These are phyloP conservation scores for Kwoniella botswanensis DNA, from an alignment of 768 basidiomycete genomes.

Conservation along the genomic window DNA sequence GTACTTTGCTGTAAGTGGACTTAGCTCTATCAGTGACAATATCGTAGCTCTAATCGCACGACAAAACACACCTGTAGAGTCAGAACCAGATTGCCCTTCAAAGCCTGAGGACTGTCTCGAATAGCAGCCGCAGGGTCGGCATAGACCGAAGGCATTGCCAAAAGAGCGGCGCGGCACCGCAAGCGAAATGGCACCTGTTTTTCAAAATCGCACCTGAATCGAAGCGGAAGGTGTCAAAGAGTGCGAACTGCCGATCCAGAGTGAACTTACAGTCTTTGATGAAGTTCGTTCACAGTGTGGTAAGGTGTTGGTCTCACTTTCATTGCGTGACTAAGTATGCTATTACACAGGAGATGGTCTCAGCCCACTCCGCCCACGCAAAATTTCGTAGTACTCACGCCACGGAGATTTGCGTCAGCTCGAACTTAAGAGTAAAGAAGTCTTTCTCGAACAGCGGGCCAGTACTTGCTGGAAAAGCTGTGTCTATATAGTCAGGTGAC, in stretches of 20 bases:
- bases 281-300: not conserved
- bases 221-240: too few relatives aligned
- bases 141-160: constrained; percentile 24
- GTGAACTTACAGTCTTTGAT: constrained; percentile 3
- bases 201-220: constrained; percentile 20
- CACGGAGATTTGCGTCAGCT: too few relatives aligned
- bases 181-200: constrained; percentile 13
- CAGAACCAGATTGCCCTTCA: constrained; percentile 12
- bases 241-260: too few relatives aligned
- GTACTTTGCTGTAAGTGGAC: constrained; percentile 19
- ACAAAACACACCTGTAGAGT: constrained; percentile 12
- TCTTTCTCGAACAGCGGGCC: too few relatives aligned
- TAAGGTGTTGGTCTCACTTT: constrained; percentile 3
- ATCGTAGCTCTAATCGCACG: not conserved
- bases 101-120: constrained; percentile 3
- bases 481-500: constrained; percentile 10
- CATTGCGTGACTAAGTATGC: constrained; percentile 1
- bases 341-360: not conserved
- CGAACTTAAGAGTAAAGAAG: too few relatives aligned
- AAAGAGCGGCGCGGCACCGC: constrained; percentile 28
- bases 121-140: constrained; percentile 14
- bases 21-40: not conserved
- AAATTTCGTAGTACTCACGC: not conserved
- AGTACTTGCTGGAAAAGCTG: constrained; percentile 2
- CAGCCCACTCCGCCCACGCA: not conserved